Base-by-base conservation (phyloP, 345 rosid species). In the Acer yangbiense region DNA sequence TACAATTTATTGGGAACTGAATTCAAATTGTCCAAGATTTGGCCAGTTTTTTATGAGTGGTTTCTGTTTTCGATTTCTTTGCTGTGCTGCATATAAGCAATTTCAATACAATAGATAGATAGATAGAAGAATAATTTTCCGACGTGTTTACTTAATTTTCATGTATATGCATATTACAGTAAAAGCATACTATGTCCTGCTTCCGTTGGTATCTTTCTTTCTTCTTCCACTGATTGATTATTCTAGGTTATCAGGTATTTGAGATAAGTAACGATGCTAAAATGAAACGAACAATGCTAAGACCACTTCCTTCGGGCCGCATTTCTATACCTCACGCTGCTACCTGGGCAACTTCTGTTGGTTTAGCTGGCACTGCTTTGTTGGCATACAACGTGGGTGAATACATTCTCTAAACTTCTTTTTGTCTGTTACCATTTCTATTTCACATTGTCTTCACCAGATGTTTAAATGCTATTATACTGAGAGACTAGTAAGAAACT, bases 281-380 rank as follows among this genome's bases (percentile, higher is more conserved):
- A 91, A 96, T 96, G 99, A 96, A 91, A 85, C 85, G 98, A 82
- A 96, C 99, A 11, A 91, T 57, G 88, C 79, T 13, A 77, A 85
- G 98, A 83, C 99, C 99, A 3, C 87, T 96, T 29, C 99, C 98
- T 86, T 87, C 99, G 6, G 91, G 97, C 52, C 87, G 97, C n/a
- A 82, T 96, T 5, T 68, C 94, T 18, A 62, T 83, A 35, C 83
- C 86, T 61, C 98, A 96, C 75, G 99, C 98, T 35, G 84, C 88
- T 57, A 73, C 88, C 23, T 96, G 94, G 95, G 98, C 99, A 74
- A 71, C 94, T 76, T 86, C 89, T 61, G 89, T 87, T 48, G 97
- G 98, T 65, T 66, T 87, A 55, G 89, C 88, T 81, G 98, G 98
- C 84, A 89, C 98, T 73, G 85, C 90, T 74, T 41, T 96, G 69